These are phyloP conservation scores for Phytophthora cryptogea DNA, from an alignment of 352 stramenopile genomes.

Conservation along the genomic window DNA sequence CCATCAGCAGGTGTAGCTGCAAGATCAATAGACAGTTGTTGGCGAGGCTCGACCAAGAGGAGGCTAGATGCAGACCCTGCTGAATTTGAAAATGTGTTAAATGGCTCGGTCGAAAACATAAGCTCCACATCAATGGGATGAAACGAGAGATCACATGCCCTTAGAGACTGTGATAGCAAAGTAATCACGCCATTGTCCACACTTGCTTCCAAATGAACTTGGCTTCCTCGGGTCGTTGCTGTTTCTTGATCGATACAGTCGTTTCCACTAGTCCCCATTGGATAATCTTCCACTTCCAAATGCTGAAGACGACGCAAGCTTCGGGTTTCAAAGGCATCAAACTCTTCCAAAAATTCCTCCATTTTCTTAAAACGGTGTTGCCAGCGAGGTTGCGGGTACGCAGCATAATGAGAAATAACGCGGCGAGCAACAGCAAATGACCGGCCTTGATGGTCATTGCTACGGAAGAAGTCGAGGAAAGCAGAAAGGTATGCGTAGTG, in stretches of 20 bases:
- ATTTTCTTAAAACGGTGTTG: slow-evolving; percentile 47
- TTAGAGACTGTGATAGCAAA: slow-evolving; percentile 39
- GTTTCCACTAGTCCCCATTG: background rate
- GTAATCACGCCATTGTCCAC: slow-evolving; percentile 31
- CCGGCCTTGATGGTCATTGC: slow-evolving; percentile 1
- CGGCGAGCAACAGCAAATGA: slow-evolving; percentile 43
- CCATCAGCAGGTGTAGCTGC: slow-evolving; percentile 3
- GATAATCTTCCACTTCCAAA: slow-evolving; percentile 21
- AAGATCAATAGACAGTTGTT: slow-evolving; percentile 37
- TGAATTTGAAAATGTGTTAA: slow-evolving; percentile 48
- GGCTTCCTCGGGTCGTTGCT: slow-evolving; percentile 1
- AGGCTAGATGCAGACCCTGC: slow-evolving; percentile 41
- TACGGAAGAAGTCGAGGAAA: slow-evolving; percentile 65
- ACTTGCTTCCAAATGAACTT: slow-evolving; percentile 38
- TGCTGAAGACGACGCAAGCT: slow-evolving; percentile 19
- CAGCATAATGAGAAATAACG: slow-evolving; percentile 39
- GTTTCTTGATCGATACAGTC: background rate
- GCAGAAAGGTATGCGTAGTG: slow-evolving; percentile 63
- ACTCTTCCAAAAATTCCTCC: slow-evolving; percentile 47
- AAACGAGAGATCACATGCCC: slow-evolving; percentile 48
- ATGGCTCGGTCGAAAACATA: slow-evolving; percentile 69
- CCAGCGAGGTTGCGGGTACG: slow-evolving; percentile 53
- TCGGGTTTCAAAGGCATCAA: slow-evolving; percentile 38
- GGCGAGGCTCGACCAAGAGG: slow-evolving; percentile 52
- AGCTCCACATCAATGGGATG: slow-evolving; percentile 73